Conservation (phyloP, 768 basidiomycete genomes). For the Suillus subluteus region DNA sequence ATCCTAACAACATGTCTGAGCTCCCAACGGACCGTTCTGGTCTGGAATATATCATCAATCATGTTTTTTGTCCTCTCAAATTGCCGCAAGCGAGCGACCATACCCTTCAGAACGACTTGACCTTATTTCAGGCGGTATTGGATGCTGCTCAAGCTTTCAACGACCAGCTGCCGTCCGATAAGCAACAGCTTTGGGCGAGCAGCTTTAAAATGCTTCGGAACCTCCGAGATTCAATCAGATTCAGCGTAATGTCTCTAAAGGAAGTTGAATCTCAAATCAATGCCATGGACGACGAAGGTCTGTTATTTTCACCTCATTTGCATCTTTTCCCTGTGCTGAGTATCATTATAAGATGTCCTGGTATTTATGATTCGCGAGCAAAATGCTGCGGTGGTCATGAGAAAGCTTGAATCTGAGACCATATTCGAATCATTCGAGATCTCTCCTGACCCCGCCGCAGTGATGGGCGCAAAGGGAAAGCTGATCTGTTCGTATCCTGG, state of each 20-base stretch:
- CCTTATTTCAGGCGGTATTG: slow-evolving; percentile 27
- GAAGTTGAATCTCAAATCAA: slow-evolving; percentile 22
- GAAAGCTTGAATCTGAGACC: slow-evolving; percentile 30
- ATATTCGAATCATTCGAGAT: slow-evolving; percentile 52
- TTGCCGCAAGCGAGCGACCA: slow-evolving; percentile 44
- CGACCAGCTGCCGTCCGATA: slow-evolving; percentile 4
- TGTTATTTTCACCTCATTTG: neutral
- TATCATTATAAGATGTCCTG: slow-evolving; percentile 36
- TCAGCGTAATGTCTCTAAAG: slow-evolving; percentile 13
- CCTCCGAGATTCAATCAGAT: slow-evolving; percentile 16
- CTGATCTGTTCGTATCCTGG: slow-evolving; percentile 50
- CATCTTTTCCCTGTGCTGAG: neutral
- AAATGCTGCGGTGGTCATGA: slow-evolving; percentile 51
- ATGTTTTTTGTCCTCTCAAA: slow-evolving; percentile 47
- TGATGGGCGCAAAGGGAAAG: slow-evolving; percentile 46
- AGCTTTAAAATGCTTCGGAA: slow-evolving; percentile 37
- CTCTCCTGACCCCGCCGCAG: slow-evolving; percentile 36
- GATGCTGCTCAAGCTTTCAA: slow-evolving; percentile 26
- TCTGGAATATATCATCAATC: slow-evolving; percentile 40
- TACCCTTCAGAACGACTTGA: slow-evolving; percentile 24
- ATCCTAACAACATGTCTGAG: neutral
- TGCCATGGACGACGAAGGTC: slow-evolving; percentile 24
- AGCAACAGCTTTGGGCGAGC: slow-evolving; percentile 31
- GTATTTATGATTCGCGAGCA: slow-evolving; percentile 46
- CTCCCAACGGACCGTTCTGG: neutral